Evolutionary conservation across 164 flowering plant species (phyloP), one percentile per base, ranked within the genome.

Genomic region (Liriodendron chinense): DNA sequence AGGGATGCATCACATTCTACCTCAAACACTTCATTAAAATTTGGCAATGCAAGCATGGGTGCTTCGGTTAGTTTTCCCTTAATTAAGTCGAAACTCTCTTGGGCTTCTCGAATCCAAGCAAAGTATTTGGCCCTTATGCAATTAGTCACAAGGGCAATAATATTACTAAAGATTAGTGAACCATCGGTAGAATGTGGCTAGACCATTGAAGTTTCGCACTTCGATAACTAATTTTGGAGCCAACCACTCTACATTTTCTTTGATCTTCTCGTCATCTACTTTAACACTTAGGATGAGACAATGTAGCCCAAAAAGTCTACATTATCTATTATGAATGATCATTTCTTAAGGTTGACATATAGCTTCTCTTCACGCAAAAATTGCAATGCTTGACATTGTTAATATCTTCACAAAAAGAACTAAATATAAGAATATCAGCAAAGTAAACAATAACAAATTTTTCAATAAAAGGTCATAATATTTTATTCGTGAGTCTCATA

Each of bases 311-410:
- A 49, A 13, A 69, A 69, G 1, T 4, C 1, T 18, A 69, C 12
- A 2, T n/a, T 3, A 0, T 16, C 4, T 12, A n/a, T 1, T 57
- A 69, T 69, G 57, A 48, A 69, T 12, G 72, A 14, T n/a, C 72
- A 69, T 56, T 69, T 69, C 47, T 48, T 69, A 8, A 69, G 57
- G 14, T 69, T 69, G 23, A 47, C 25, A 25, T 47, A 70, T 9
- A 70, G 25, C 72, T 70, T 47, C 56, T 70, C 57, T 9, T 8
- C 14, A 25, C 2, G 43, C 1, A 28, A 47, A 14, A 64, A 9
- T 23, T 64, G 2, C 5, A 64, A 23, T 1, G 21, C 67, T 21
- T 64, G 20, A 28, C 34, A 28, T 28, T 2, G 34, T 28, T 28
- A 7, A 0, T 5, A 64, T 64, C 12, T 0, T 28, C 1, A 28